Conservation (phyloP, 2,329 filamentous ascomycete genomes). For the Pestalotiopsis sp. region DNA sequence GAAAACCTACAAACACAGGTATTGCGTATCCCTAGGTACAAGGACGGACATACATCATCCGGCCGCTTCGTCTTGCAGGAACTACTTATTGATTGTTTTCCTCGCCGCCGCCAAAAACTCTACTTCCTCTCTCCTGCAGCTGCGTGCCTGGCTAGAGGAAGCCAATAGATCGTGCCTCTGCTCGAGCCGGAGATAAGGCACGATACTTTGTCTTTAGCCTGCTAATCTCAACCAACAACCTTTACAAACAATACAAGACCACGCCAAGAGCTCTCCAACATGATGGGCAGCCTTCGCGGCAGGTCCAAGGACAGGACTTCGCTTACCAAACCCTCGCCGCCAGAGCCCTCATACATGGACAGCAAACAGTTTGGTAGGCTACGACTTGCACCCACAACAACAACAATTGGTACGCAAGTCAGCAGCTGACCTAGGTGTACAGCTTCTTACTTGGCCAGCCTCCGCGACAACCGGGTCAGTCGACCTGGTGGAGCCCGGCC, state of each 20-base stretch:
- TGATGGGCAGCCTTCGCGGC: conserved; percentile 21
- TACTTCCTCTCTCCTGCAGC: neutral
- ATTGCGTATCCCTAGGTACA: neutral
- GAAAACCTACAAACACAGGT: neutral
- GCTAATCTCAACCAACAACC: neutral
- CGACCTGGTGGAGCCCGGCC: conserved; percentile 75
- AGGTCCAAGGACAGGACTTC: conserved; percentile 33
- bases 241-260: neutral
- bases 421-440: conserved; percentile 17
- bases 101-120: neutral
- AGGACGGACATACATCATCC: neutral
- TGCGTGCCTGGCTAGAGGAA: neutral
- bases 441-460: conserved; percentile 72
- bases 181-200: neutral
- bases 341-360: conserved; percentile 65
- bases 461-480: conserved; percentile 68
- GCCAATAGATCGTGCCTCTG: neutral
- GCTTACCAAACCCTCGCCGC: conserved; percentile 31
- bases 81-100: neutral
- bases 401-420: conserved; percentile 13
- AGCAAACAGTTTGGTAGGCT: conserved; percentile 67
- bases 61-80: neutral
- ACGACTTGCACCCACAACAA: conserved; percentile 9
- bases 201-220: neutral
- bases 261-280: conserved; percentile 17